Evolutionary conservation across 1,284 basidiomycete genomes (phyloP).

Genomic region (Trametes pubescens): DNA sequence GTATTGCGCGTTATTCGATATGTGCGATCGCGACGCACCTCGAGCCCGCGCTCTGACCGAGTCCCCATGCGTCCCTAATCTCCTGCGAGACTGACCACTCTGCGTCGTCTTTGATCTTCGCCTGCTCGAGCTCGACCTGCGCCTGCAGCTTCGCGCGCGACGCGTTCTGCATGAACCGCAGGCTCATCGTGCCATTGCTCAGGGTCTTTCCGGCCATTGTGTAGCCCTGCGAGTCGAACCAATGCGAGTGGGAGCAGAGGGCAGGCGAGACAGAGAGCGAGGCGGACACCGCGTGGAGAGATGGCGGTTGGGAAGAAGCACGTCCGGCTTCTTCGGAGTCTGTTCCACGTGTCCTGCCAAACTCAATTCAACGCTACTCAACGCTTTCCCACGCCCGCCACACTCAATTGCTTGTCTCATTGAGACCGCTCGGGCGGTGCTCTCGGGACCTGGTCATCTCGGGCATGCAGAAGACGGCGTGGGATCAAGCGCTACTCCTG

Average conservation of each 20-base stretch:
- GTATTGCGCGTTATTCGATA: neutral
- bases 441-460: neutral
- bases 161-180: constrained; percentile 83
- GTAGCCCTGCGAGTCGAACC: neutral
- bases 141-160: constrained; percentile 61
- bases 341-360: neutral
- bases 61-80: constrained; percentile 66
- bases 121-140: constrained; percentile 59
- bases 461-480: neutral
- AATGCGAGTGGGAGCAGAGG: neutral
- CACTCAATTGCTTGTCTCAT: neutral
- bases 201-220: constrained; percentile 63
- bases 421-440: neutral
- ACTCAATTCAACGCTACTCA: constrained; percentile 6
- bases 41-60: constrained; percentile 37
- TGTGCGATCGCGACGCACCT: constrained; percentile 41
- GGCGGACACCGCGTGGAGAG: neutral
- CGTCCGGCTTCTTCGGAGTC: constrained; percentile 15
- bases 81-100: constrained; percentile 72
- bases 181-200: constrained; percentile 71
- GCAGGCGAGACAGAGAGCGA: constrained; percentile 1
- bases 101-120: constrained; percentile 70
- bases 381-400: constrained; percentile 3
- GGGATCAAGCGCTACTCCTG: neutral
- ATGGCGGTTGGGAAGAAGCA: constrained; percentile 11